phyloP scores from a whole-genome alignment of 257 asterid genomes.

The Marsdenia floribunda region DNA sequence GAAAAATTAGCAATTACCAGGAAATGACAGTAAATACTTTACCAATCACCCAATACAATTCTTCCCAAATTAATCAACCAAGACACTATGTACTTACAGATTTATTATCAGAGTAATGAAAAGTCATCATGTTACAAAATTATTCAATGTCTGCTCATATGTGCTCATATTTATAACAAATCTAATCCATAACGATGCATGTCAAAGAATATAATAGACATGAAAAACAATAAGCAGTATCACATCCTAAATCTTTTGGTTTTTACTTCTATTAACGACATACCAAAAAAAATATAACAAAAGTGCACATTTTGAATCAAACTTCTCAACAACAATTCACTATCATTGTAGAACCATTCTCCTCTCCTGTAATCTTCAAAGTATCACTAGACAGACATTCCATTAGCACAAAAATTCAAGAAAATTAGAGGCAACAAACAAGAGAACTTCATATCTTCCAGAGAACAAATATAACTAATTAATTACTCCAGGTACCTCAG shows the following conservation, averaged over 20 bases:
- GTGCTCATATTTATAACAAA: neutral
- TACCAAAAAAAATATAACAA: neutral
- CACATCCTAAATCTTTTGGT: neutral
- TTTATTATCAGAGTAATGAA: neutral
- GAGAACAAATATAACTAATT: conserved; percentile 8
- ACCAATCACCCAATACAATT: neutral
- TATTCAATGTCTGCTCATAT: neutral
- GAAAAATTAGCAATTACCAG: neutral
- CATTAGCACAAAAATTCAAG: conserved; percentile 11
- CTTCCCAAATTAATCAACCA: neutral
- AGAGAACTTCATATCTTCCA: neutral
- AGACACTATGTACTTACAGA: neutral
- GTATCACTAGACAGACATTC: neutral
- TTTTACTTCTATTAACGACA: neutral
- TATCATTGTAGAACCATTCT: neutral
- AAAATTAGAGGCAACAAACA: conserved; percentile 1
- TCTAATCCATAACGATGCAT: neutral
- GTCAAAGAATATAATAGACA: neutral
- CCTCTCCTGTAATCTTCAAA: neutral
- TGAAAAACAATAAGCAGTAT: neutral
- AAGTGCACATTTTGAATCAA: neutral
- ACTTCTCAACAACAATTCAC: neutral
- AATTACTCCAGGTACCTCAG: conserved; percentile 64
- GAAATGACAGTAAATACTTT: neutral
- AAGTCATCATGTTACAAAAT: neutral